A percentile compares a stretch with the other conserved stretches of the same genome.
These are phyloP conservation scores for Adiantum capillusveneris DNA, from an alignment of 75 land plant species.

Conservation along the genomic window DNA sequence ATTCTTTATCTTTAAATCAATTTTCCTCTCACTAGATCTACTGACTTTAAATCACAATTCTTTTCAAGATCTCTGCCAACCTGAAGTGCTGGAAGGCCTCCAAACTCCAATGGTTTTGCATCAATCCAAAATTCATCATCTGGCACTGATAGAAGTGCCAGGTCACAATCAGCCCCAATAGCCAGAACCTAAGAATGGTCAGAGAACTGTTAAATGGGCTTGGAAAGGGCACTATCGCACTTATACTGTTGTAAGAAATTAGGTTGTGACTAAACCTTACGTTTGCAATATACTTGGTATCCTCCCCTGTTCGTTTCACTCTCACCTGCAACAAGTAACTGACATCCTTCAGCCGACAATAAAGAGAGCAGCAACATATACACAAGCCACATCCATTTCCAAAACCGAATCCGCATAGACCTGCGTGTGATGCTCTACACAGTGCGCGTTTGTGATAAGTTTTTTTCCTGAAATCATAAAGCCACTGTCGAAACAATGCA, in stretches of 20 bases:
- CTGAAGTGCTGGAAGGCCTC: slow-evolving; percentile 84
- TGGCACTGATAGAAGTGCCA: slow-evolving; percentile 88
- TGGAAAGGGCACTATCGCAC: background rate
- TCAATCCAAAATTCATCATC: slow-evolving; percentile 86
- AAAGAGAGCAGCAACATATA: background rate
- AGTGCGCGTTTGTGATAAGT: slow-evolving; percentile 94
- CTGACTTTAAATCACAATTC: too few species aligned
- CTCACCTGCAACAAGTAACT: slow-evolving; percentile 29
- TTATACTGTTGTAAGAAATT: background rate
- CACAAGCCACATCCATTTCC: too few species aligned
- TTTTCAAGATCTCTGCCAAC: too few species aligned
- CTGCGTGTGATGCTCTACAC: slow-evolving; percentile 96
- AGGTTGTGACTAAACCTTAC: slow-evolving; percentile 23
- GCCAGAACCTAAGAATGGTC: slow-evolving; percentile 71
- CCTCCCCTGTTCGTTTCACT: slow-evolving; percentile 87
- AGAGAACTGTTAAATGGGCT: background rate
- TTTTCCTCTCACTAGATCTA: too few species aligned
- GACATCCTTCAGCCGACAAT: background rate
- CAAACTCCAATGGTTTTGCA: slow-evolving; percentile 68
- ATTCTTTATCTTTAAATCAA: too few species aligned
- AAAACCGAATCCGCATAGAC: slow-evolving; percentile 19
- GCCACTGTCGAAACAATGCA: slow-evolving; percentile 49
- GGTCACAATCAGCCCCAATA: slow-evolving; percentile 83
- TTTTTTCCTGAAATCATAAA: slow-evolving; percentile 83
- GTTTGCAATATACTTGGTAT: slow-evolving; percentile 83